Base-by-base conservation (phyloP, 2,329 filamentous ascomycete genomes). In the Endoconidiophora polonica region DNA sequence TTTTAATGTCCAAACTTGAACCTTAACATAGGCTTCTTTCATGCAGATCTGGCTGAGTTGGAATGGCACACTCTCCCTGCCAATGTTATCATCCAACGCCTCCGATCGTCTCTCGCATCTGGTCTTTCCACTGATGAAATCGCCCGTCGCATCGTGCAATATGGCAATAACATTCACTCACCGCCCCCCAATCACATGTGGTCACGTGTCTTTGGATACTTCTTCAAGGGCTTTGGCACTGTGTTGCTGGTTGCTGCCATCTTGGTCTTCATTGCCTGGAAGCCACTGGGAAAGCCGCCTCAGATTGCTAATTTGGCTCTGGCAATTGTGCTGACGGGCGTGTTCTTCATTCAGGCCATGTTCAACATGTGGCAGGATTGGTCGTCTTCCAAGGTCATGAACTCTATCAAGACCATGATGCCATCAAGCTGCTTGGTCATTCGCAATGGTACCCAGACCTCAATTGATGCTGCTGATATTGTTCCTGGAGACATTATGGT, bases 401-500 rank as follows among this genome's bases (percentile, higher is more conserved):
- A 77, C 16, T 85, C 81, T 0, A 88, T 88, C 60, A 83, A 79
- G 44, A 80, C 74, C 16, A 84, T 88, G 82, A 69, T 88, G n/a
- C 83, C 83, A 0, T 82, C 86, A 57, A 70, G 77, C 52, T 85
- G 79, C 57, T 66, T 79, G 23, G 90, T 94, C 48, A 66, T 95
- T 53, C 84, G 91, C 60, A 81, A 90, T 68, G 66, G 68, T 58
- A 76, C 81, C 58, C 71, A 91, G 55, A 77, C 80, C 56, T 79
- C 83, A 57, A 70, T 98, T 68, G 94, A 91, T 71, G 90, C 91
- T 12, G 91, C 98, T 60, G 86, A 95, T 56, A 68, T 98, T 58
- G 91, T 98, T 22, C 91, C 93, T 10, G 91, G 91, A 59, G 91
- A 98, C 62, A 78, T 98, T 52, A 74, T 98, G 51, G 82, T 84